Evolutionary conservation across 305 asterid genomes (phyloP).

Genomic region (Salvia sclarea): DNA sequence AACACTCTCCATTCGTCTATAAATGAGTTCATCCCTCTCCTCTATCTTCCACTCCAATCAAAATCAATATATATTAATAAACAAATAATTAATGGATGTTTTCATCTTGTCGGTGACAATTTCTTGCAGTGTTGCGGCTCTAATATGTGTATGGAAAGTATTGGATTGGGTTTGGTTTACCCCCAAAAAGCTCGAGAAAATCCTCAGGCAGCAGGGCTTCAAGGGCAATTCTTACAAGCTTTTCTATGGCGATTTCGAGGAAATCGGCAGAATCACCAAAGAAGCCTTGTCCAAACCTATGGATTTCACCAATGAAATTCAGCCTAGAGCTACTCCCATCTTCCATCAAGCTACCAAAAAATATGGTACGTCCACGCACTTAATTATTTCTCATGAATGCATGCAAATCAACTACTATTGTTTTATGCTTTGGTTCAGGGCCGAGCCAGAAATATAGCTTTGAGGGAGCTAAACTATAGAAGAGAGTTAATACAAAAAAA

Average conservation of each 20-base stretch:
- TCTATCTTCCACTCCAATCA: too few species aligned
- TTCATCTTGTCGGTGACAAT: not conserved
- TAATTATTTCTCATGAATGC: too few species aligned
- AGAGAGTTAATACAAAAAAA: too few species aligned
- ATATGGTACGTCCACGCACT: conserved; percentile 37
- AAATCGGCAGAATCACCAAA: not conserved
- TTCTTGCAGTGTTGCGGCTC: not conserved
- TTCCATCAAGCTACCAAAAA: conserved; percentile 20
- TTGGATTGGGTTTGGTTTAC: not conserved
- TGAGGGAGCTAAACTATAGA: too few species aligned
- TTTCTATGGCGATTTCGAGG: conserved; percentile 36
- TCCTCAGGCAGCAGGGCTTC: not conserved
- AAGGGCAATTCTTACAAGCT: not conserved
- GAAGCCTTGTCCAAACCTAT: conserved; percentile 39
- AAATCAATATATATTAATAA: too few species aligned
- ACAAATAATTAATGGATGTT: not conserved
- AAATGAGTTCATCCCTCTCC: too few species aligned
- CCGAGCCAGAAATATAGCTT: too few species aligned
- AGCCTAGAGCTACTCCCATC: conserved; percentile 32
- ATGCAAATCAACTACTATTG: too few species aligned
- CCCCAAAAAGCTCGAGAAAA: not conserved
- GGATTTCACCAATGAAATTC: conserved; percentile 27
- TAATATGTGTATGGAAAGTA: conserved; percentile 22
- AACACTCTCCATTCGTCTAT: too few species aligned
- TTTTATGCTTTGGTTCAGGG: too few species aligned